Conservation (phyloP, 176 grass and related monocot genomes). For the Chrysopogon serrulatus region DNA sequence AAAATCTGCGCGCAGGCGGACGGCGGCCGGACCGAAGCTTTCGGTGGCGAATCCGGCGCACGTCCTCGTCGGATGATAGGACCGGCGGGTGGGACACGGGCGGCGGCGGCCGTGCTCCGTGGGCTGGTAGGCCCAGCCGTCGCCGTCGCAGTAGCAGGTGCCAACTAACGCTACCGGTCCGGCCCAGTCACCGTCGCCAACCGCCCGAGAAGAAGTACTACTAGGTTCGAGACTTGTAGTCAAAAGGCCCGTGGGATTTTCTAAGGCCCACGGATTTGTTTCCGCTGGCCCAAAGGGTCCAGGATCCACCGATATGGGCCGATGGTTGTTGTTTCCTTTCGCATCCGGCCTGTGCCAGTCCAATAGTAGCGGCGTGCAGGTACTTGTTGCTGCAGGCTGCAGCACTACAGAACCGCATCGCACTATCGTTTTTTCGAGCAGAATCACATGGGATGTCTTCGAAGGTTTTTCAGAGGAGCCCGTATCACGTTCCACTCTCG, state of each 20-base stretch:
- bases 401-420: not conserved
- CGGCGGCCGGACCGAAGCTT: conserved; percentile 27
- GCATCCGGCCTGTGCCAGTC: not conserved
- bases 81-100: not conserved
- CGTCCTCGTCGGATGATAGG: conserved; percentile 18
- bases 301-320: not conserved
- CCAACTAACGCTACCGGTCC: no score
- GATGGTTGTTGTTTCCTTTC: not conserved
- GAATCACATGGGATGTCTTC: not conserved
- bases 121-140: not conserved
- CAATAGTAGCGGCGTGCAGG: no score
- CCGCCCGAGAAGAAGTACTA: not conserved
- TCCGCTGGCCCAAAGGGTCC: not conserved
- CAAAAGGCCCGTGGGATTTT: not conserved
- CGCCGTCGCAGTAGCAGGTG: not conserved
- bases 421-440: not conserved
- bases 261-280: not conserved
- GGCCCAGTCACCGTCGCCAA: not conserved
- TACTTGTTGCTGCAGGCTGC: no score
- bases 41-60: conserved; percentile 18
- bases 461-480: not conserved
- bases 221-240: not conserved
- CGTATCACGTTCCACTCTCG: not conserved
- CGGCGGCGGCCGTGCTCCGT: not conserved
- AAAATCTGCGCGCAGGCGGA: not conserved